These are phyloP conservation scores for Candida rishiriensis DNA, from an alignment of 805 yeast genomes.

Conservation along the genomic window DNA sequence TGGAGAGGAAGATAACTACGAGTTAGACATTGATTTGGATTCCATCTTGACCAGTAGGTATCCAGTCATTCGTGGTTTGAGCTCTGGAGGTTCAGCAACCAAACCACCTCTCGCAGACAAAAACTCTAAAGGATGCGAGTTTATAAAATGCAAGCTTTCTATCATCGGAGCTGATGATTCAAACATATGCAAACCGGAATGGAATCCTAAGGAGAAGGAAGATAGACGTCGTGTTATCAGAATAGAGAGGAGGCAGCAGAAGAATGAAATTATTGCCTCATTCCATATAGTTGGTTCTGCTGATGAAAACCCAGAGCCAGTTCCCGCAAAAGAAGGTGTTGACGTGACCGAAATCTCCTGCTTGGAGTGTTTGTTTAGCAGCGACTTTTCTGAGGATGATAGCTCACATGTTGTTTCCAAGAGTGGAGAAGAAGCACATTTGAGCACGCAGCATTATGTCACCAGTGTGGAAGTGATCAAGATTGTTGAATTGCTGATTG, in stretches of 20 bases:
- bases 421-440: constrained; percentile 22
- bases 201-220: constrained; percentile 41
- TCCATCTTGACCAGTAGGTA: constrained; percentile 23
- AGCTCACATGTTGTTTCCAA: constrained; percentile 16
- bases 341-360: constrained; percentile 59
- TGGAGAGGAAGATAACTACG: constrained; percentile 4
- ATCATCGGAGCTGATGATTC: constrained; percentile 41
- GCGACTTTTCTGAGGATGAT: constrained; percentile 17
- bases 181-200: constrained; percentile 47
- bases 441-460: constrained; percentile 41
- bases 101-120: constrained; percentile 45
- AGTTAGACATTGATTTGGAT: constrained; percentile 6
- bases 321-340: constrained; percentile 35
- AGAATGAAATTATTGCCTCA: constrained; percentile 41
- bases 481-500: constrained; percentile 58
- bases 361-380: constrained; percentile 38
- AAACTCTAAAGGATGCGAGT: constrained; percentile 23
- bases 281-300: constrained; percentile 53
- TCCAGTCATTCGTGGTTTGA: constrained; percentile 50
- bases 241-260: constrained; percentile 49
- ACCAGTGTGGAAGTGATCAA: constrained; percentile 66
- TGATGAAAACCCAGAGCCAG: constrained; percentile 37
- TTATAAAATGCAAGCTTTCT: constrained; percentile 45
- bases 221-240: constrained; percentile 57
- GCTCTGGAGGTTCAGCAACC: constrained; percentile 54